Percentiles rank a stretch among this genome's conserved stretches.
These are phyloP conservation scores for Fragilariopsis cylindrus DNA, from an alignment of 108 stramenopile species.

Conservation along the genomic window DNA sequence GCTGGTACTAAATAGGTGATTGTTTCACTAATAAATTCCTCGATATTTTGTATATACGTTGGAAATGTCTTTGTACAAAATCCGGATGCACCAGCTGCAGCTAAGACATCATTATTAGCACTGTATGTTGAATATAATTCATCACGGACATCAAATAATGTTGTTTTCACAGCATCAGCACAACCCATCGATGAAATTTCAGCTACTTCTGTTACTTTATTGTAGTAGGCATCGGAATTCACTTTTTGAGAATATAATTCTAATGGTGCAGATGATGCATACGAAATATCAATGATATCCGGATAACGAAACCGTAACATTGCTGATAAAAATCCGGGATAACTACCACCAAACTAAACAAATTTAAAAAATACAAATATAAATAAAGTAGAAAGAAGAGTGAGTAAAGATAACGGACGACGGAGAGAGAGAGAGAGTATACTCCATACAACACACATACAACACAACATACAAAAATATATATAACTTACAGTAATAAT, in stretches of 20 bases:
- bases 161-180: constrained; percentile 39
- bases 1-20: constrained; percentile 56
- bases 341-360: constrained; percentile 54
- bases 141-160: constrained; percentile 37
- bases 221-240: constrained; percentile 59
- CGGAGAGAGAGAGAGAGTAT: not conserved
- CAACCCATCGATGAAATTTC: constrained; percentile 61
- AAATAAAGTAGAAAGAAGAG: not conserved
- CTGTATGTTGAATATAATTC: constrained; percentile 3
- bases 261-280: constrained; percentile 70
- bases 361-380: not conserved
- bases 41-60: constrained; percentile 38
- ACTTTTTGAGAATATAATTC: constrained; percentile 62
- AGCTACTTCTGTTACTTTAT: constrained; percentile 60
- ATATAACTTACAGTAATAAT: constrained; percentile 53
- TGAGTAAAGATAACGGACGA: not conserved
- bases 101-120: not conserved
- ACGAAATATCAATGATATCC: constrained; percentile 66
- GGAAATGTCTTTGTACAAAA: constrained; percentile 56
- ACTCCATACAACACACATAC: not conserved
- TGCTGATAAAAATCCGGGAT: constrained; percentile 79
- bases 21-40: constrained; percentile 40
- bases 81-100: constrained; percentile 36
- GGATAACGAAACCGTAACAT: constrained; percentile 68
- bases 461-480: not conserved